A percentile compares a stretch with the other conserved stretches of the same genome.
These are phyloP conservation scores for Aphanomyces stellatus DNA, from an alignment of 352 stramenopile genomes.

Conservation along the genomic window DNA sequence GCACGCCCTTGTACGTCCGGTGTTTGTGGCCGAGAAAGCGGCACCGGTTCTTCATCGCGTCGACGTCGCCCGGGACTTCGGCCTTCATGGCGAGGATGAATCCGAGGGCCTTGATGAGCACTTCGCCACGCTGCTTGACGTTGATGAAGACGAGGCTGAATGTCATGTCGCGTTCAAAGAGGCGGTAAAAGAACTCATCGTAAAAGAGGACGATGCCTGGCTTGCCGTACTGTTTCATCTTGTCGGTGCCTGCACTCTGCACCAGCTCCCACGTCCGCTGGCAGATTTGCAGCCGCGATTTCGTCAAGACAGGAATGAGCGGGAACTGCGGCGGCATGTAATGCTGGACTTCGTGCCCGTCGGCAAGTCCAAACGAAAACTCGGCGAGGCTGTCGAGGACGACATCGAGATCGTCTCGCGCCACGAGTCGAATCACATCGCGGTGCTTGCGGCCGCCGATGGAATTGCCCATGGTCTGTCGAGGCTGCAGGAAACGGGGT, in stretches of 20 bases:
- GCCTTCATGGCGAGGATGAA: conserved; percentile 10
- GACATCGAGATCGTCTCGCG: background rate
- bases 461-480: background rate
- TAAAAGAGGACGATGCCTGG: conserved; percentile 19
- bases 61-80: background rate
- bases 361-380: conserved; percentile 16
- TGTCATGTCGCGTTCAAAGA: conserved; percentile 11
- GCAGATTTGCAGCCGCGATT: background rate
- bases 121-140: conserved; percentile 14
- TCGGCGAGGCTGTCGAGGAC: background rate
- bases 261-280: conserved; percentile 10
- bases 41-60: conserved; percentile 11
- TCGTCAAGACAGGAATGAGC: conserved; percentile 1
- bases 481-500: too few species aligned
- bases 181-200: conserved; percentile 20
- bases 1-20: conserved; percentile 8
- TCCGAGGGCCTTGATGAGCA: conserved; percentile 17
- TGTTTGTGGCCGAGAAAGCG: conserved; percentile 15
- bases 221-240: conserved; percentile 21
- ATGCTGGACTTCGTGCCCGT: conserved; percentile 13
- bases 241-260: conserved; percentile 10
- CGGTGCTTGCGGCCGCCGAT: background rate
- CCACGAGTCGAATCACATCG: background rate
- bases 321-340: conserved; percentile 21
- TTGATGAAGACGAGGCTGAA: conserved; percentile 9